phyloP scores from a whole-genome alignment of 139 green algal species.

The Chlamydomonas asymmetrica region DNA sequence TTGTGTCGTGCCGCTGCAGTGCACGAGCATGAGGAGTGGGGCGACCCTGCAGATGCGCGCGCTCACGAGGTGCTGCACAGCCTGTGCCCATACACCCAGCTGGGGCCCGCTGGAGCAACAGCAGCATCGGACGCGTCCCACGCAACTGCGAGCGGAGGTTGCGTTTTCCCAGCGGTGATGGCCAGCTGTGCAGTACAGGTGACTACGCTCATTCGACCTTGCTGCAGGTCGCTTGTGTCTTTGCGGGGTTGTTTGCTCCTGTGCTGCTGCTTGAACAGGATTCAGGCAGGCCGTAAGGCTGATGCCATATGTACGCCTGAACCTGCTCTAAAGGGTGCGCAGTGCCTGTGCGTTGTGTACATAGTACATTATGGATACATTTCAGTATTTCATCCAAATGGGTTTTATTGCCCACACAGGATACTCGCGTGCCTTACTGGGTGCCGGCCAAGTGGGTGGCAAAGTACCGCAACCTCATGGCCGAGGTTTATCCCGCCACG shows the following conservation, averaged over 20 bases:
- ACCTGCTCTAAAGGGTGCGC: neutral
- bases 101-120: neutral
- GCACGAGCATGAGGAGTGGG: slow-evolving; percentile 74
- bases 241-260: neutral
- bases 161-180: slow-evolving; percentile 12
- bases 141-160: neutral
- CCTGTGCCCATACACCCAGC: slow-evolving; percentile 51
- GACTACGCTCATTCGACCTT: neutral
- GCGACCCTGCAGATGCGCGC: slow-evolving; percentile 34
- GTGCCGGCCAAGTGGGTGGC: slow-evolving; percentile 63
- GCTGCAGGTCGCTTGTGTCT: neutral
- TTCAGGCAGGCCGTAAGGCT: neutral
- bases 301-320: neutral
- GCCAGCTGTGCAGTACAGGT: slow-evolving; percentile 17
- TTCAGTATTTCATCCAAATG: too few species aligned
- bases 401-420: slow-evolving; percentile 32
- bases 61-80: slow-evolving; percentile 20
- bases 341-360: slow-evolving; percentile 44
- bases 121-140: neutral
- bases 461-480: slow-evolving; percentile 12
- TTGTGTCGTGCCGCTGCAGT: slow-evolving; percentile 46
- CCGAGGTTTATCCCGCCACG: neutral
- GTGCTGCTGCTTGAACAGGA: neutral
- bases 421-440: slow-evolving; percentile 57
- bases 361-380: too few species aligned